These are phyloP conservation scores for Aeschynomene evenia DNA, from an alignment of 306 rosid genomes.

Conservation along the genomic window DNA sequence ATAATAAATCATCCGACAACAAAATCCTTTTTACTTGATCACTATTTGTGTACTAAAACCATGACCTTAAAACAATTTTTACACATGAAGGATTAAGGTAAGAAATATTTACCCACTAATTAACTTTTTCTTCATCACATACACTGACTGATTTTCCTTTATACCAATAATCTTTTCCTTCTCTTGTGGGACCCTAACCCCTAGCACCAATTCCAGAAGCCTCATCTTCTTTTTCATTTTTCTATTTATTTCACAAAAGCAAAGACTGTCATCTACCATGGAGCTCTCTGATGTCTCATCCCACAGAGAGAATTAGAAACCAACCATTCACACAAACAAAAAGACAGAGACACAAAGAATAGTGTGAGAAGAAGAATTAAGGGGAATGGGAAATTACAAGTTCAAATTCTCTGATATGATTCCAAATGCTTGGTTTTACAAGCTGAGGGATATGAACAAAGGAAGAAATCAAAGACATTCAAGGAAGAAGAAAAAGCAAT, in stretches of 20 bases:
- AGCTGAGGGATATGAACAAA: conserved; percentile 66
- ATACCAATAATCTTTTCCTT: conserved; percentile 34
- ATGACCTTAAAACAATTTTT: neutral
- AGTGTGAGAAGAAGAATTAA: too few species aligned
- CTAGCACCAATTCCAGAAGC: conserved; percentile 39
- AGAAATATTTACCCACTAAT: neutral
- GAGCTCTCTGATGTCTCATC: conserved; percentile 23
- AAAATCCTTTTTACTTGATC: too few species aligned
- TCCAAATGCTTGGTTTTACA: conserved; percentile 91
- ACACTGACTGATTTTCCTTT: conserved; percentile 29
- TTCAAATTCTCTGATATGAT: conserved; percentile 82
- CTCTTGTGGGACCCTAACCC: conserved; percentile 53
- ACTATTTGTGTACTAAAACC: too few species aligned
- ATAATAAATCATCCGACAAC: too few species aligned
- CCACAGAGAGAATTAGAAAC: conserved; percentile 12
- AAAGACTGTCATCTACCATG: conserved; percentile 31
- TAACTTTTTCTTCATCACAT: neutral
- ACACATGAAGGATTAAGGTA: neutral
- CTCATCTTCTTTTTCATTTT: conserved; percentile 13
- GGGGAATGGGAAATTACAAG: conserved; percentile 72
- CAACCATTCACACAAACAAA: neutral
- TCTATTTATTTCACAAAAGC: conserved; percentile 26
- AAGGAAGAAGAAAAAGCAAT: conserved; percentile 50
- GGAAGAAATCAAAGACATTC: conserved; percentile 39
- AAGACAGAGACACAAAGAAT: neutral